Conservation (phyloP, 306 rosid genomes). For the Cucurbita pepo region DNA sequence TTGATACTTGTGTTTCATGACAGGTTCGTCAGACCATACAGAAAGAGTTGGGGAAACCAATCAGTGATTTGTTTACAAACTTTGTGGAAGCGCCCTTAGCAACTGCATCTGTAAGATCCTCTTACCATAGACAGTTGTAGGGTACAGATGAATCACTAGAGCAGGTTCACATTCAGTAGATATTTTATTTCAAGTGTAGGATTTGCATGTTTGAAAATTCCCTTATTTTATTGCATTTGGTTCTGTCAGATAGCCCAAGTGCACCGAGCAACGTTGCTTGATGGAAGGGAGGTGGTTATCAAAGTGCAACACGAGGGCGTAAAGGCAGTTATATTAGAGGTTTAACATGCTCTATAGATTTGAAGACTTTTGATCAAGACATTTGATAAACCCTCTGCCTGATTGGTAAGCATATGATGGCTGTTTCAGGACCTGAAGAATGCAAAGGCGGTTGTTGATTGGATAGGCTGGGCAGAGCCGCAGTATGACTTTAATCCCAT, state of each 20-base stretch:
- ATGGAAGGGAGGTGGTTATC: conserved; percentile 84
- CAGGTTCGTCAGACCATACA: conserved; percentile 64
- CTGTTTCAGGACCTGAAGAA: conserved; percentile 76
- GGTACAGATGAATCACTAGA: conserved; percentile 10
- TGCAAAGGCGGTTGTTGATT: conserved; percentile 83
- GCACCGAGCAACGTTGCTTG: conserved; percentile 77
- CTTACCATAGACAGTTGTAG: conserved; percentile 10
- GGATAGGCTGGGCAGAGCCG: conserved; percentile 99
- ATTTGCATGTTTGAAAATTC: neutral
- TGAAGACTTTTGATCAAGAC: conserved; percentile 10
- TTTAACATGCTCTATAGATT: conserved; percentile 20
- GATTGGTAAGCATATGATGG: conserved; percentile 1
- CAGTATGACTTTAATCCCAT: conserved; percentile 85
- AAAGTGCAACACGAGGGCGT: conserved; percentile 92
- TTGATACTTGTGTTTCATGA: neutral
- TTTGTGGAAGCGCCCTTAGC: conserved; percentile 73
- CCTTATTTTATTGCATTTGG: conserved; percentile 10
- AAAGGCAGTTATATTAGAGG: conserved; percentile 80
- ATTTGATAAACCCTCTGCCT: conserved; percentile 11
- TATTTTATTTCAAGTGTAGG: neutral
- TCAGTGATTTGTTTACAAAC: conserved; percentile 61
- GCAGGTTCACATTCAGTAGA: neutral
- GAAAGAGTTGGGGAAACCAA: conserved; percentile 75
- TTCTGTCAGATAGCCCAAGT: conserved; percentile 90
- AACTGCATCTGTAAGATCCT: conserved; percentile 82